Evolutionary conservation across 352 stramenopile genomes (phyloP).

Genomic region (Globisporangium middletonii): DNA sequence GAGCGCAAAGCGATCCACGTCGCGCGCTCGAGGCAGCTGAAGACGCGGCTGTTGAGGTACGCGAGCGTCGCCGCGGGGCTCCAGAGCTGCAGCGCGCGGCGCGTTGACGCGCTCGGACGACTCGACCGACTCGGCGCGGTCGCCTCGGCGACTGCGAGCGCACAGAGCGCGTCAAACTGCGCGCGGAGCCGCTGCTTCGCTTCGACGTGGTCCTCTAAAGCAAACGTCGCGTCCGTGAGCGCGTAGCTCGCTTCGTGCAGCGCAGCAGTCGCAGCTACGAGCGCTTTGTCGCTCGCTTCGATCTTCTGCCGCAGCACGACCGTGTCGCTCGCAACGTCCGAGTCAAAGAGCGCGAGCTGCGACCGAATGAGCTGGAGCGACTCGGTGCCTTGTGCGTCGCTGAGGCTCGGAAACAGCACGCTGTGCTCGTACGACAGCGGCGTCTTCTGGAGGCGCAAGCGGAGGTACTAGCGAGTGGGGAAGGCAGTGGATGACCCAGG

Average conservation of each 20-base stretch:
- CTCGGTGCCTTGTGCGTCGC: slow-evolving; percentile 26
- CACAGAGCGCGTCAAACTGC: slow-evolving; percentile 40
- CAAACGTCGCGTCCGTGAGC: slow-evolving; percentile 55
- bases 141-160: slow-evolving; percentile 44
- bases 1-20: slow-evolving; percentile 17
- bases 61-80: slow-evolving; percentile 29
- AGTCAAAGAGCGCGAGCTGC: slow-evolving; percentile 56
- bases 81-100: slow-evolving; percentile 18
- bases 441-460: slow-evolving; percentile 53
- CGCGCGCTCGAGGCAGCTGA: slow-evolving; percentile 54
- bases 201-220: slow-evolving; percentile 52
- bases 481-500: slow-evolving; percentile 39
- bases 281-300: slow-evolving; percentile 51
- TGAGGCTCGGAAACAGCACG: slow-evolving; percentile 67
- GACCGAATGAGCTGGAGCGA: slow-evolving; percentile 52
- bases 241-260: slow-evolving; percentile 53
- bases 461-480: slow-evolving; percentile 43
- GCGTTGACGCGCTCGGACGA: not conserved
- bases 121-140: slow-evolving; percentile 16
- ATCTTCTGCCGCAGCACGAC: slow-evolving; percentile 71
- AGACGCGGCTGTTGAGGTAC: slow-evolving; percentile 57
- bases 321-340: slow-evolving; percentile 63
- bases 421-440: slow-evolving; percentile 56
- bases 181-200: slow-evolving; percentile 28
- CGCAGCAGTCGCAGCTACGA: slow-evolving; percentile 43